These are phyloP conservation scores for Trypanosoma caninum DNA, from an alignment of 208 protist genomes.

Conservation along the genomic window DNA sequence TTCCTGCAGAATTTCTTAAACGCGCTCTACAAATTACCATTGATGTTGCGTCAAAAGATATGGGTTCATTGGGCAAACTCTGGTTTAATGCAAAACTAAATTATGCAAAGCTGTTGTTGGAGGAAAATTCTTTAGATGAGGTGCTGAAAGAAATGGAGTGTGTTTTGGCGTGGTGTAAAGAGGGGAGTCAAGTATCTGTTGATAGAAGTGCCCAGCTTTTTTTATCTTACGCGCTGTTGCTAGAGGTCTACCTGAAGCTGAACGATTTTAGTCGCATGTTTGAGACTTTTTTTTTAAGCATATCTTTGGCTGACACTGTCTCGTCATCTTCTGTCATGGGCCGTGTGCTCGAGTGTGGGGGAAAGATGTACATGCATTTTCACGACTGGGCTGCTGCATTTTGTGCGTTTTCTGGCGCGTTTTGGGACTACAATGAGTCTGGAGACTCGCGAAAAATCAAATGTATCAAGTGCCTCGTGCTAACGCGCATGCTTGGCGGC, in stretches of 20 bases:
- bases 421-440: slow-evolving; percentile 93
- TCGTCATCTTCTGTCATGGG: slow-evolving; percentile 90
- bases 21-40: slow-evolving; percentile 70
- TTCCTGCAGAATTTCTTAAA: slow-evolving; percentile 52
- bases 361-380: slow-evolving; percentile 81
- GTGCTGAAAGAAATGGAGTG: slow-evolving; percentile 50
- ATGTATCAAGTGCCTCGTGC: slow-evolving; percentile 93
- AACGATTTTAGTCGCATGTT: slow-evolving; percentile 74
- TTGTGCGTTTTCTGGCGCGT: slow-evolving; percentile 91
- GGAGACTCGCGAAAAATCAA: slow-evolving; percentile 70
- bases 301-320: slow-evolving; percentile 56
- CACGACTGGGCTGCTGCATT: slow-evolving; percentile 91
- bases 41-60: slow-evolving; percentile 44
- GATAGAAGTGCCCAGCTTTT: slow-evolving; percentile 30
- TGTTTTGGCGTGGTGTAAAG: slow-evolving; percentile 68
- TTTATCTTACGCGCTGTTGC: slow-evolving; percentile 87
- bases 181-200: slow-evolving; percentile 39
- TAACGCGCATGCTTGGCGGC: slow-evolving; percentile 87
- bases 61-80: slow-evolving; percentile 40
- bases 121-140: slow-evolving; percentile 18
- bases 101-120: slow-evolving; percentile 43
- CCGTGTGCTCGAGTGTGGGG: slow-evolving; percentile 90
- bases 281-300: slow-evolving; percentile 29
- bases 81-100: slow-evolving; percentile 94
- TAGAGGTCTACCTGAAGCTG: slow-evolving; percentile 83